Conservation (phyloP, 164 flowering plant genomes). For the Macadamia tetraphylla region DNA sequence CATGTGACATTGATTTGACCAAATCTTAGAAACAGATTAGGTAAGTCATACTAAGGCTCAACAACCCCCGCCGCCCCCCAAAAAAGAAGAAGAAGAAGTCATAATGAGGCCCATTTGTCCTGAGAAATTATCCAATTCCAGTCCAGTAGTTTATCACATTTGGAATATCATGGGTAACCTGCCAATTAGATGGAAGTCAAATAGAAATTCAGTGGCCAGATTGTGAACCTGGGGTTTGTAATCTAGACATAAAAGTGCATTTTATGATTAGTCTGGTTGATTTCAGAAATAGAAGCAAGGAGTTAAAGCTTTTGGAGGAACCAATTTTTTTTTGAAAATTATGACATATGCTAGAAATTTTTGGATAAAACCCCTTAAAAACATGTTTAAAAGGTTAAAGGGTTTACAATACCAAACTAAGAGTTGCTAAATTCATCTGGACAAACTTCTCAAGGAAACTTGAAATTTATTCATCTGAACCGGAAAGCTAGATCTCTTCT, state of each 20-base stretch:
- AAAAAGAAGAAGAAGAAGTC: no score
- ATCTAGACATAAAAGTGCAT: not conserved
- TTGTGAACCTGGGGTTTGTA: not conserved
- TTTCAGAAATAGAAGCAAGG: not conserved
- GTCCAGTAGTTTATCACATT: no score
- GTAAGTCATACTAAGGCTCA: not conserved
- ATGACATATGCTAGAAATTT: no score
- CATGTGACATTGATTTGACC: not conserved
- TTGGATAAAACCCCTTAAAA: no score
- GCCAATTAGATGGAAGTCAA: not conserved
- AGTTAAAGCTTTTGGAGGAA: not conserved
- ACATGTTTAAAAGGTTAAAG: no score
- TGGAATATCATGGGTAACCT: not conserved
- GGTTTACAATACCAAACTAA: no score
- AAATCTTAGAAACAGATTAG: not conserved
- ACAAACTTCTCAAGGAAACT: no score
- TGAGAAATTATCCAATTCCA: no score
- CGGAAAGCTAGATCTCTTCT: no score
- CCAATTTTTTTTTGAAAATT: not conserved
- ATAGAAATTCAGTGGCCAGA: not conserved
- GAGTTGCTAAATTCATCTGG: no score
- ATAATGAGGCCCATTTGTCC: not conserved
- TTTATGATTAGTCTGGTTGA: not conserved
- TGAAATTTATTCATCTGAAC: no score
- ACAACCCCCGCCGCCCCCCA: no score